Conservation (phyloP, 148 eudicot genomes). For the Camellia granthamiana region DNA sequence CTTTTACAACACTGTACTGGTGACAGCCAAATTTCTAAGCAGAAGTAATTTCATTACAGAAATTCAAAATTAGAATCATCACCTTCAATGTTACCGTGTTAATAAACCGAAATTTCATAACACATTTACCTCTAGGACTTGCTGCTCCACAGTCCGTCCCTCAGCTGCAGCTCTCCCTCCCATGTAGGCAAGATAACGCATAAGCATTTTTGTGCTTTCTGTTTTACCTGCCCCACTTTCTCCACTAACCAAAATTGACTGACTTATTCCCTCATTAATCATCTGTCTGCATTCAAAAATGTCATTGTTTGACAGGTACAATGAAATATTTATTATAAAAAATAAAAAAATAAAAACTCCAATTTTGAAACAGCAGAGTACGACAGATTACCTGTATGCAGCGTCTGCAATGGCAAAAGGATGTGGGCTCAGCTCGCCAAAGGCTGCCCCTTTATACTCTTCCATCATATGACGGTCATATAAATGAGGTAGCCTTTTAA, state of each 20-base stretch:
- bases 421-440: conserved; percentile 88
- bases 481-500: conserved; percentile 77
- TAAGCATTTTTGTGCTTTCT: conserved; percentile 70
- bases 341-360: background rate
- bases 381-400: conserved; percentile 69
- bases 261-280: conserved; percentile 64
- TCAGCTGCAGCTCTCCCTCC: conserved; percentile 57
- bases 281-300: conserved; percentile 47
- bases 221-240: conserved; percentile 91
- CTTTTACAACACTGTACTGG: too few relatives aligned
- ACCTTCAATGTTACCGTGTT: background rate
- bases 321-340: background rate
- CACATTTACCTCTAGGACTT: conserved; percentile 57
- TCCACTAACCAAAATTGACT: conserved; percentile 73
- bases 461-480: conserved; percentile 70
- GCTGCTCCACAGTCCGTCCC: conserved; percentile 63
- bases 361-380: conserved; percentile 12
- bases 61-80: conserved; percentile 5
- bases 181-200: conserved; percentile 75
- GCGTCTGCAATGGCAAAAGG: conserved; percentile 97
- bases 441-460: conserved; percentile 72
- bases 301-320: background rate
- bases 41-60: conserved; percentile 9
- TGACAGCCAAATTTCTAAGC: background rate
- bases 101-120: background rate